Evolutionary conservation across 306 rosid genomes (phyloP), one percentile per base, ranked within the genome.

Genomic region (Amphicarpaea edgeworthii): DNA sequence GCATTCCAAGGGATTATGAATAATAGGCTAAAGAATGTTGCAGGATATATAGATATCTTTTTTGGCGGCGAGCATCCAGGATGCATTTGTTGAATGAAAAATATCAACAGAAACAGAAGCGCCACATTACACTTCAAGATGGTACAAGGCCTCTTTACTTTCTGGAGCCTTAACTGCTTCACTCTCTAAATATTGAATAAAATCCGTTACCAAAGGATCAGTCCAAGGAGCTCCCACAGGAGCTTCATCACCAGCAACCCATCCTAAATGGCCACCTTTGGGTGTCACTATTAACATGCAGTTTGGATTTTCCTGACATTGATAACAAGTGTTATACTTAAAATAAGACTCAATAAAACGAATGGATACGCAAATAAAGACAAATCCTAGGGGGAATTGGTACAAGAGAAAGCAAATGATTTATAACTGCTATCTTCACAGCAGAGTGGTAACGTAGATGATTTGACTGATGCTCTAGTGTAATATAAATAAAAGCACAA

Each of bases 171-270:
- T 78, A 23, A 47, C 16, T 75, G 60, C 82, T 58, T 79, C 88
- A 23, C 21, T 83, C 72, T 92, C 93, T 51, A 95, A 75, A 86
- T 85, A 81, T 80, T 92, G 81, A 66, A 95, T 90, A 83, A 87
- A 95, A 65, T 95, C 96, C 76, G 90, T 95, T 41, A 95, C 92
- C 17, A 89, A 53, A 3, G 86, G 86, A 86, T 95, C 97, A 19
- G 97, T 86, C 98, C 98, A 95, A 43, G 98, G 98, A 51, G 86
- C 86, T 68, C 98, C 97, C 3, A 79, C 23, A 10, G 98, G 98
- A 70, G 97, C 91, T 26, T 79, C 86, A 40, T 75, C 89, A 10
- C 98, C 98, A 45, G 98, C 98, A 76, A 95, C 91, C 98, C 97
- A 92, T 19, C 97, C 98, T 63, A 95, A 77, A 82, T 95, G 98